These are phyloP conservation scores for Coleophoma crateriformis DNA, from an alignment of 2,329 filamentous ascomycete genomes.

Conservation along the genomic window DNA sequence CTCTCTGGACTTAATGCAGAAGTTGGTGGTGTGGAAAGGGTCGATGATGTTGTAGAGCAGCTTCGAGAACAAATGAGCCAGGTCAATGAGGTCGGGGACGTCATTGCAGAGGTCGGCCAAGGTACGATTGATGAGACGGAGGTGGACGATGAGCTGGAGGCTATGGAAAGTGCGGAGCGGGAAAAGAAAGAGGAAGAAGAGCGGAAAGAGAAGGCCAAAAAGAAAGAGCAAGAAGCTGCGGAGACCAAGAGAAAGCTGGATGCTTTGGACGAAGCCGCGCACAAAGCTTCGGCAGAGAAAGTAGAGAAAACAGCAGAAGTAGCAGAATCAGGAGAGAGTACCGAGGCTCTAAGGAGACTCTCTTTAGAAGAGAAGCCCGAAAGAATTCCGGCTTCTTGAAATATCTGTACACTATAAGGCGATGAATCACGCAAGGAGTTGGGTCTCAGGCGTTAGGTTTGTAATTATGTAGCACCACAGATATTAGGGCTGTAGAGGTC, in stretches of 20 bases:
- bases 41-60: slow-evolving; percentile 70
- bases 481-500: slow-evolving; percentile 14
- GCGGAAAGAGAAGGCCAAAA: slow-evolving; percentile 33
- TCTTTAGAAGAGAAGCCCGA: slow-evolving; percentile 16
- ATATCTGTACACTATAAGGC: background rate
- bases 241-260: slow-evolving; percentile 24
- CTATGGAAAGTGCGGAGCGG: slow-evolving; percentile 51
- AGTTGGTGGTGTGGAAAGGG: slow-evolving; percentile 69
- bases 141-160: slow-evolving; percentile 82
- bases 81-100: slow-evolving; percentile 74
- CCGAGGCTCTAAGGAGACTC: slow-evolving; percentile 12
- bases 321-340: slow-evolving; percentile 5
- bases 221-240: slow-evolving; percentile 27
- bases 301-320: slow-evolving; percentile 8
- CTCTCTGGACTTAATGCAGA: slow-evolving; percentile 69
- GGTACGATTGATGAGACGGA: slow-evolving; percentile 70
- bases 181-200: slow-evolving; percentile 38
- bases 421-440: background rate
- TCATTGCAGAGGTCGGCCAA: slow-evolving; percentile 58
- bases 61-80: slow-evolving; percentile 75
- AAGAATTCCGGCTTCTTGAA: slow-evolving; percentile 7
- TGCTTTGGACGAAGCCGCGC: slow-evolving; percentile 18
- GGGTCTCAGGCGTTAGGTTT: background rate
- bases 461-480: background rate
- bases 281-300: slow-evolving; percentile 10